A percentile compares a stretch with the other conserved stretches of the same genome.
Evolutionary conservation across 345 rosid genomes (phyloP).

Genomic region (Salix purpurea): DNA sequence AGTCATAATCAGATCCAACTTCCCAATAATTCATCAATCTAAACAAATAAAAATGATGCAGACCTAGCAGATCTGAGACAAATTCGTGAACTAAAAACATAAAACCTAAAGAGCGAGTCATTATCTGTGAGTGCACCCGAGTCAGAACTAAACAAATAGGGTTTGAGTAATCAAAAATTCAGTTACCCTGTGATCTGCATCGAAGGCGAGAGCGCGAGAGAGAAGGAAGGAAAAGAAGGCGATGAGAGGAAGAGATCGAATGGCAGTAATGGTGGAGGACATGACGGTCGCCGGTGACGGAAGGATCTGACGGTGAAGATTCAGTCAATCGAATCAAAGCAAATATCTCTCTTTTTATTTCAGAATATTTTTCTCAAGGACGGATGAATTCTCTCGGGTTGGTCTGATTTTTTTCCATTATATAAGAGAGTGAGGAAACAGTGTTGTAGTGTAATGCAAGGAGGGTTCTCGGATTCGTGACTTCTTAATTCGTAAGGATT

Average conservation of each 20-base stretch:
- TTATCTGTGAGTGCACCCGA: neutral
- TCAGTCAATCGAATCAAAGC: neutral
- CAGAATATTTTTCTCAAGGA: neutral
- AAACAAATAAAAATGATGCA: neutral
- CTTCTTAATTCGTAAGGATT: neutral
- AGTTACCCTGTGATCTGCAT: conserved; percentile 89
- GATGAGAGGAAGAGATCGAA: conserved; percentile 33
- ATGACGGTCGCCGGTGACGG: conserved; percentile 48
- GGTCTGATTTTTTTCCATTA: neutral
- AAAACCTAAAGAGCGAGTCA: neutral
- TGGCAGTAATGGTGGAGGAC: conserved; percentile 29
- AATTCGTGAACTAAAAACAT: neutral
- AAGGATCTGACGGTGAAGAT: conserved; percentile 45
- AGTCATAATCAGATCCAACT: neutral
- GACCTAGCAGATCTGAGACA: conserved; percentile 33
- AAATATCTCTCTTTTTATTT: neutral
- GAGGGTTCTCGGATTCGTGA: neutral
- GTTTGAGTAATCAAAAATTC: neutral
- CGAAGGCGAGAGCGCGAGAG: conserved; percentile 55
- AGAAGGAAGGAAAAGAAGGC: conserved; percentile 27
- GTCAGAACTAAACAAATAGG: neutral
- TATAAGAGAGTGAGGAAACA: neutral
- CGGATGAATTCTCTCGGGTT: neutral
- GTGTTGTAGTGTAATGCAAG: neutral
- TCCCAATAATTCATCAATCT: neutral